Conservation (phyloP, 2,329 filamentous ascomycete genomes). For the Diaporthe velutina region DNA sequence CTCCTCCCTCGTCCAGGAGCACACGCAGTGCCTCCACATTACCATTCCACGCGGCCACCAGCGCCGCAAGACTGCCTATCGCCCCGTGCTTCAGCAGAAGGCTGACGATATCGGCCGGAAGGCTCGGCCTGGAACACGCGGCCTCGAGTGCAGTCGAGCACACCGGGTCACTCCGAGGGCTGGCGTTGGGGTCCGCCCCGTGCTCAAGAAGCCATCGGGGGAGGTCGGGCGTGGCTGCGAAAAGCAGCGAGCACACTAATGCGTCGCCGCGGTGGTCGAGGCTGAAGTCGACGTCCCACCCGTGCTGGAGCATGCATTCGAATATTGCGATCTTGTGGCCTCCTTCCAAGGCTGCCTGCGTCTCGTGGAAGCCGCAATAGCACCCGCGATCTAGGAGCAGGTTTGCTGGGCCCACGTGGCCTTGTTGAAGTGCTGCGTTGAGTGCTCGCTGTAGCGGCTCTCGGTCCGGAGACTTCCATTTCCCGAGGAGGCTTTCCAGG, state of each 20-base stretch:
- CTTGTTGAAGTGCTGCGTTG: neutral
- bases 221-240: neutral
- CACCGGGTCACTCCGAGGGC: neutral
- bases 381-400: conserved; percentile 10
- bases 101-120: neutral
- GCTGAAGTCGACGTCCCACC: conserved; percentile 8
- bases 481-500: neutral
- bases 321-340: neutral
- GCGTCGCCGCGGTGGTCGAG: conserved; percentile 4
- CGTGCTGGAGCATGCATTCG: conserved; percentile 2
- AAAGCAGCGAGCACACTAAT: neutral
- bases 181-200: conserved; percentile 3
- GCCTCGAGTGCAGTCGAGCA: conserved; percentile 21
- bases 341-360: neutral
- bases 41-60: conserved; percentile 13
- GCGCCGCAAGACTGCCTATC: neutral
- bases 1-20: conserved; percentile 4
- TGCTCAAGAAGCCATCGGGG: conserved; percentile 11
- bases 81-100: neutral
- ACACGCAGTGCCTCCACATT: conserved; percentile 3
- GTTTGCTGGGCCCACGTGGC: neutral
- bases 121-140: neutral
- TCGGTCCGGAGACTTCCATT: conserved; percentile 14
- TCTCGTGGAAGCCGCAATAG: conserved; percentile 3
- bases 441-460: neutral